Percentiles rank a stretch among this genome's conserved stretches.
Evolutionary conservation across 805 yeast species (phyloP).

Genomic region (Saccharomycopsis oosterbeekiorum): DNA sequence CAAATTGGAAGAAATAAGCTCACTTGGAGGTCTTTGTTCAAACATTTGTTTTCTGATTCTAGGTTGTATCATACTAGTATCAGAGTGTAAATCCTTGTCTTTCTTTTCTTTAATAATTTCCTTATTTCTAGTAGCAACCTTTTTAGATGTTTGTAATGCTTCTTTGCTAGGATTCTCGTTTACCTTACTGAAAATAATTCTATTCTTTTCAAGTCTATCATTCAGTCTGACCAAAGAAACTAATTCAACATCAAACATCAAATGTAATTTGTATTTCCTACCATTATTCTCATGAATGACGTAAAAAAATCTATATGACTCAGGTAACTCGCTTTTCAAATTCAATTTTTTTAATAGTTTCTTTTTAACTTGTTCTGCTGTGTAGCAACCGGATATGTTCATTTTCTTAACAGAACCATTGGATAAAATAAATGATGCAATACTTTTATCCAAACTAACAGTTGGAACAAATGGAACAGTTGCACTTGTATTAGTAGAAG

Average conservation of each 20-base stretch:
- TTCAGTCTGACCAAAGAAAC: constrained; percentile 75
- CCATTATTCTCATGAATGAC: constrained; percentile 36
- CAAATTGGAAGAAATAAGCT: constrained; percentile 78
- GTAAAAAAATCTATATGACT: constrained; percentile 47
- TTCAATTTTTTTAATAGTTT: constrained; percentile 54
- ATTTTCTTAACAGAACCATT: constrained; percentile 64
- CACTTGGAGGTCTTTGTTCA: constrained; percentile 92
- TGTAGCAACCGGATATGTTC: constrained; percentile 69
- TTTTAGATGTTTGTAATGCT: constrained; percentile 47
- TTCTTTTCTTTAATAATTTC: constrained; percentile 3
- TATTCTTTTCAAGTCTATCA: constrained; percentile 57
- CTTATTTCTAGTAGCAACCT: not conserved
- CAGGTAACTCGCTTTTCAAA: constrained; percentile 32
- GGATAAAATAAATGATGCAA: constrained; percentile 60
- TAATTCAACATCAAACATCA: constrained; percentile 67
- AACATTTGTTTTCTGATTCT: constrained; percentile 32
- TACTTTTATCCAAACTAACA: constrained; percentile 23
- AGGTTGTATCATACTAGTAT: constrained; percentile 6
- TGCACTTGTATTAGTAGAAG: constrained; percentile 16
- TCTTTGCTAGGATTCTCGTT: constrained; percentile 53
- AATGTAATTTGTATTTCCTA: constrained; percentile 26
- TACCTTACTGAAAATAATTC: constrained; percentile 57
- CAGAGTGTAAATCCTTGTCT: constrained; percentile 19
- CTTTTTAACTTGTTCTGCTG: constrained; percentile 67
- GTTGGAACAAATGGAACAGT: constrained; percentile 20